Evolutionary conservation across 228 moss, liverwort and hornwort species (phyloP), one percentile per base, ranked within the genome.

Genomic region (Sphagnum magellanicum): DNA sequence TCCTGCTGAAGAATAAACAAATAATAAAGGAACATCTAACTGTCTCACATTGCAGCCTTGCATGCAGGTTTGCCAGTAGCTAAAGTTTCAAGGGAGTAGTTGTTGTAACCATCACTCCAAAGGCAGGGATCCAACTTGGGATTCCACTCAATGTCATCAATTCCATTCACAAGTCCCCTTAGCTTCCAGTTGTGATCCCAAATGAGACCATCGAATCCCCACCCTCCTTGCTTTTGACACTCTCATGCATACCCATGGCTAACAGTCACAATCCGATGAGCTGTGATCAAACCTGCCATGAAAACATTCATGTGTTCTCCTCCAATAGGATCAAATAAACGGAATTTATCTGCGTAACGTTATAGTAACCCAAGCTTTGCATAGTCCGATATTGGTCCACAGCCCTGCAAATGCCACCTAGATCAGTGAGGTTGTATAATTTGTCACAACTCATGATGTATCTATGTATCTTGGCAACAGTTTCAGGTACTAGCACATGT

Each of bases 101-200:
- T 90, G 4, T 57, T 49, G 72, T 88, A 92, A 53, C 88, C 92
- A 16, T 92, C 90, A 5, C 65, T 73, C 58, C 82, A 72, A 4
- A 92, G 79, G 64, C 76, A 83, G 49, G 86, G 79, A 52, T 92
- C 92, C 0, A 78, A 15, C 73, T 84, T 78, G 0, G 92, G 88
- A 74, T 86, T 84, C 92, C 92, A 92, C 55, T 92, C 92, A 51
- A 73, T 72, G 75, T 86, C 86, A 55, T 92, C 92, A 10, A 92
- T 92, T 48, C 90, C 92, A 70, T 92, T 92, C 53, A 92, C 90
- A 5, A 92, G 86, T 51, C 92, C 90, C 59, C 90, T 65, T 15
- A 92, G 79, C 78, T 92, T 92, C 92, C 92, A 92, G 11, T 81
- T 84, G 48, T 92, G 86, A 52, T 92, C 86, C 53, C 88, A 71